Evolutionary conservation across 2,329 filamentous ascomycete genomes (phyloP), one percentile per base, ranked within the genome.

Genomic region (Monilinia fructigena): DNA sequence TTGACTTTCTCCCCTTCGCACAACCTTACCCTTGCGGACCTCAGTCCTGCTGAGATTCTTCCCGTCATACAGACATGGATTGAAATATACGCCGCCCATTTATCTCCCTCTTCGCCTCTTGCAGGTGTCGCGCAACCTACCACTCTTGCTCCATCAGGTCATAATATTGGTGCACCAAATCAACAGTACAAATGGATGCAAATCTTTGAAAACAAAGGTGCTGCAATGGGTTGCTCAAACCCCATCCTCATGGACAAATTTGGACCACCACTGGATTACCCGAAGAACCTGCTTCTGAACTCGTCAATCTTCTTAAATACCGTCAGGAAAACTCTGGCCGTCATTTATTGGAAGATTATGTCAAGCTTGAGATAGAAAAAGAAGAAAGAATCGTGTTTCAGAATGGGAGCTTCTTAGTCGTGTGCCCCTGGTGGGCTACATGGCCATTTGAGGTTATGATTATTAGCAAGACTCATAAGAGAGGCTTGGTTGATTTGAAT

Each of bases 131-230:
- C 77, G 20, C 70, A 71, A 35, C 77, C 80, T 5, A 82, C 80
- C 11, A 80, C 80, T 8, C 74, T 84, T 48, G 78, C 82, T 8
- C 69, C 70, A 11, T 63, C 70, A n/a, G 66, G 55, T 28, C 78
- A 80, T 28, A 78, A 81, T 12, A 78, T 80, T 16, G 77, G 79
- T 28, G 79, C 80, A 38, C 89, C 92, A 5, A 86, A 83, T 62
- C 85, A 90, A 63, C 92, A 96, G 78, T 92, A 96, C 74, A 87
- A 90, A 64, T 98, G 96, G 80, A 97, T 99, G 93, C 95, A 99
- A 77, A 98, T 99, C 70, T 99, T 99, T 70, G 95, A 99, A 80
- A 99, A 99, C 82, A 99, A 99, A 80, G 95, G 95, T 62, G 88
- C 91, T 0, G 92, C 94, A 14, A 99, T 99, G 95, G 95, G 95